Evolutionary conservation across 1,284 basidiomycete species (phyloP), one percentile per base, ranked within the genome.

Genomic region (Cutaneotrichosporon daszewskae): DNA sequence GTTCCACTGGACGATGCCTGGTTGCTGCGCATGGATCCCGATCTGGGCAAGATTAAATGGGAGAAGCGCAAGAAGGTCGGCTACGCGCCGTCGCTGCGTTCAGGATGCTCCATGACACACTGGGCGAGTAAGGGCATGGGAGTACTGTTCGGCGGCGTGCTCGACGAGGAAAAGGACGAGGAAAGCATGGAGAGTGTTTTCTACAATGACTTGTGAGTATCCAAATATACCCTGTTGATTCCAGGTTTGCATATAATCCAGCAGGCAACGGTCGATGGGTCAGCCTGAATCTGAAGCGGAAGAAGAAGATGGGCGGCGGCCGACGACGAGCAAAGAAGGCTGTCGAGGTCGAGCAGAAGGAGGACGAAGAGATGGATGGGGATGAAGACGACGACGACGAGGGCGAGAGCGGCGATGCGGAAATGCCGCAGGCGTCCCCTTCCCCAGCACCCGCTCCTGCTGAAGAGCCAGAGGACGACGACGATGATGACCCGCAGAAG

Each of bases 1-100:
- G 76, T 91, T 10, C 89, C 88, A 66, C 75, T 94, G 4, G 88
- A 92, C 26, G 91, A 96, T 60, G 87, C 86, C 0, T 95, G 91
- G 89, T 75, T 92, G 43, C 75, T 95, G n/a, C 79, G 77, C 51
- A 72, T 60, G 53, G 66, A 72, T 28, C 59, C 58, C 14, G 76
- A 79, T 34, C 75, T 76, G 25, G 74, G 81, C 4, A 70, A 73
- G 19, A 61, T 84, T 33, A 89, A 87, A 66, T 95, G 91, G 91
- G 85, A 89, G 59, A 80, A 81, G 47, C 78, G 87, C 13, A 90
- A 91, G 65, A 80, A 82, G 37, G 75, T 83, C 5, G 83, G 86
- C 0, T 88, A 85, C 57, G 81, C 81, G 0, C 85, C 85, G 0
- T 75, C 78, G 0, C 64, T 82, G 3, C 78, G 87, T 1, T 85